phyloP scores from a whole-genome alignment of 768 basidiomycete genomes.

The Lentinula guzmanii region DNA sequence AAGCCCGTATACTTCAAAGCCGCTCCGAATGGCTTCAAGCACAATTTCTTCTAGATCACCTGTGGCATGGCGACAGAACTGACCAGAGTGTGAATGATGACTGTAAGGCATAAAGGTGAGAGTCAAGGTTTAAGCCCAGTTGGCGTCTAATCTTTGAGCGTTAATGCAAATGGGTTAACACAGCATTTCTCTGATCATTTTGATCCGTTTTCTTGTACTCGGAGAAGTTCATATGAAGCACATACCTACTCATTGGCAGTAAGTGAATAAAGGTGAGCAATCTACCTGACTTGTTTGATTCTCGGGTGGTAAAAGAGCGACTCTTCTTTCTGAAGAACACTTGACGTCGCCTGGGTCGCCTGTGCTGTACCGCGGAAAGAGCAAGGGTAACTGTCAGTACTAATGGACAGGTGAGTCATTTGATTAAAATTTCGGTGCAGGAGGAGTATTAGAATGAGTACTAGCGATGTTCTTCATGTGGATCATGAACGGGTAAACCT shows the following conservation, averaged over 20 bases:
- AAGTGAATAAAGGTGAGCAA: too few species aligned
- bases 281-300: too few species aligned
- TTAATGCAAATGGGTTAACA: not conserved
- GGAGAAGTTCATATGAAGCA: too few species aligned
- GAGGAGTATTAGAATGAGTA: not conserved
- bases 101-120: slow-evolving; percentile 42
- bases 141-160: not conserved
- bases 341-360: not conserved
- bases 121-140: not conserved
- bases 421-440: not conserved
- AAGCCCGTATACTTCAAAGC: slow-evolving; percentile 79
- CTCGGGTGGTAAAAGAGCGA: too few species aligned
- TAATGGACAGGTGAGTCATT: not conserved
- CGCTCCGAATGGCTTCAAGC: slow-evolving; percentile 67
- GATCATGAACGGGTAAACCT: not conserved
- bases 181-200: not conserved
- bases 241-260: too few species aligned
- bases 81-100: slow-evolving; percentile 90
- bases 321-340: not conserved
- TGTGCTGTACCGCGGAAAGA: not conserved
- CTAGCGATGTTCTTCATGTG: not conserved
- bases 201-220: not conserved
- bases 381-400: not conserved
- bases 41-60: slow-evolving; percentile 82
- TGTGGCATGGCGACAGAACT: slow-evolving; percentile 87